Evolutionary conservation across 2,329 filamentous ascomycete species (phyloP).

Genomic region (Aureobasidium sp.): DNA sequence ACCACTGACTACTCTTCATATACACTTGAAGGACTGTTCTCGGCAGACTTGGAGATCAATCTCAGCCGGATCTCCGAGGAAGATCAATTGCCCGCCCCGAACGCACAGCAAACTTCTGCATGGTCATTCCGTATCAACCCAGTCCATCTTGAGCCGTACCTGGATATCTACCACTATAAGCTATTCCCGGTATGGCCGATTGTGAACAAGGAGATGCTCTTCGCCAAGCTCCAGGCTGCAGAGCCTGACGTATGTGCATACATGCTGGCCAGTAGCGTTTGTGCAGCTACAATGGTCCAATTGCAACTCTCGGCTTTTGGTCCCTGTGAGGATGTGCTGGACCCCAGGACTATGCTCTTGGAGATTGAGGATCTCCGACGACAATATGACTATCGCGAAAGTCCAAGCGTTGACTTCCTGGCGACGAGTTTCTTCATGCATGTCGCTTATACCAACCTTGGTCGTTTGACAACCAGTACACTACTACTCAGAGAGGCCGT

Average conservation of each 20-base stretch:
- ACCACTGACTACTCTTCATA: neutral
- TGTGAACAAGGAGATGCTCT: constrained; percentile 17
- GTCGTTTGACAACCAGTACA: constrained; percentile 22
- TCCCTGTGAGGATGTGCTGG: neutral
- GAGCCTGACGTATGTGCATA: constrained; percentile 20
- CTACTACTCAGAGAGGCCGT: constrained; percentile 25
- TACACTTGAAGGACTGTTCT: neutral
- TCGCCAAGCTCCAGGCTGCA: neutral
- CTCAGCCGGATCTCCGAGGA: neutral
- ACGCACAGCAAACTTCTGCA: neutral
- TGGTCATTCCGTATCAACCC: constrained; percentile 6
- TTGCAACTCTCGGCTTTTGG: constrained; percentile 20
- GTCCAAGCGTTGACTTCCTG: constrained; percentile 19
- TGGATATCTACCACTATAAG: constrained; percentile 27
- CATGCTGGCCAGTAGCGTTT: constrained; percentile 23
- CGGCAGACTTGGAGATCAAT: neutral
- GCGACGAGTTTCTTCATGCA: constrained; percentile 25
- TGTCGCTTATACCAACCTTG: constrained; percentile 23
- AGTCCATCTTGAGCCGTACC: constrained; percentile 19
- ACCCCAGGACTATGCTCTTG: constrained; percentile 6
- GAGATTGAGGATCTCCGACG: constrained; percentile 24
- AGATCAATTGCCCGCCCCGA: neutral
- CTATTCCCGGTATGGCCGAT: constrained; percentile 27
- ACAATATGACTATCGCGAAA: constrained; percentile 21
- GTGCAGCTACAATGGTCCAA: constrained; percentile 26